A percentile compares a stretch with the other conserved stretches of the same genome.
Conservation (phyloP, 2,329 filamentous ascomycete species). For the Beauveria brongniartii region DNA sequence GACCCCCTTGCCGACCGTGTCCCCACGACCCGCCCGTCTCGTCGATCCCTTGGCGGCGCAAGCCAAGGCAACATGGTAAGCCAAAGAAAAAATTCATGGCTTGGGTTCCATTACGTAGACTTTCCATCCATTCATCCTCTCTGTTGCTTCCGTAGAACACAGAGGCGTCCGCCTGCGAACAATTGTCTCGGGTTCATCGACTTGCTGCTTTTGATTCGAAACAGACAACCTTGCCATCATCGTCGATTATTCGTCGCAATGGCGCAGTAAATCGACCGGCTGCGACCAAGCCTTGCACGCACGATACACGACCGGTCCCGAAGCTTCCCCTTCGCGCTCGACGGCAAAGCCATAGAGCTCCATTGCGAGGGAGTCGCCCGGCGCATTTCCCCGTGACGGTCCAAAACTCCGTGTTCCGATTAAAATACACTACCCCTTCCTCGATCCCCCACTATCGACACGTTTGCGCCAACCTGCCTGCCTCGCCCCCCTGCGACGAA, state of each 20-base stretch:
- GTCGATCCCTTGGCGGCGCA: not conserved
- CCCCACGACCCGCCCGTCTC: not conserved
- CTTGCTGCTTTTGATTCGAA: not conserved
- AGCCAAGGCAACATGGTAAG: not conserved
- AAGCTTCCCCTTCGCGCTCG: not conserved
- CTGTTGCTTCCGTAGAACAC: not conserved
- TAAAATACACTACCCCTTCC: not conserved
- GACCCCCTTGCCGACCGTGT: not conserved
- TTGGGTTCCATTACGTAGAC: constrained; percentile 1
- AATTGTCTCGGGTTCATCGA: not conserved
- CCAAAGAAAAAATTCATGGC: not conserved
- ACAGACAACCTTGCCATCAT: not conserved
- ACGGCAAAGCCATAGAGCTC: not conserved
- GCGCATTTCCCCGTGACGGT: not conserved
- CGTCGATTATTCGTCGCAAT: not conserved
- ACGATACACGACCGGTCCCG: not conserved
- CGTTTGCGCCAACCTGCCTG: no score
- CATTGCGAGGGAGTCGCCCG: not conserved
- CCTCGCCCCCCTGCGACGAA: no score
- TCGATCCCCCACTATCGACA: not conserved
- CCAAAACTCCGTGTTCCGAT: not conserved
- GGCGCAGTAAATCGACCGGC: not conserved
- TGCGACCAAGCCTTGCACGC: not conserved
- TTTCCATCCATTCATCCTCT: not conserved
- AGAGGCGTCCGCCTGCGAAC: not conserved